Percentiles rank a stretch among this genome's conserved stretches.
Conservation (phyloP, 139 green algal species). For the Closterium sp. region DNA sequence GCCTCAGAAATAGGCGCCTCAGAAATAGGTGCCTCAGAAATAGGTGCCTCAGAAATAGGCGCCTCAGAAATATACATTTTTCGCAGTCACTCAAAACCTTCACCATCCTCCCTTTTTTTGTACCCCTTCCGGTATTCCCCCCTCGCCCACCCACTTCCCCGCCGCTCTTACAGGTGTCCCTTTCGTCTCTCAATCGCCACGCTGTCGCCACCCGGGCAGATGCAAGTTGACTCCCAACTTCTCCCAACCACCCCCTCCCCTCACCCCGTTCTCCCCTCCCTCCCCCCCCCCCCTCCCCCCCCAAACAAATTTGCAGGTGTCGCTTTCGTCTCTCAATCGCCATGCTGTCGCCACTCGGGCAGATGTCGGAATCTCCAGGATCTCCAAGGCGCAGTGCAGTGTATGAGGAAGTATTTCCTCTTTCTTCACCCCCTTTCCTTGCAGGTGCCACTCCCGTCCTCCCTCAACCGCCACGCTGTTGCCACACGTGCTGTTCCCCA, state of each 20-base stretch:
- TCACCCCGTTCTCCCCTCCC: not conserved
- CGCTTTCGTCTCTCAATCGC: slow-evolving; percentile 84
- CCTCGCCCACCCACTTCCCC: too few relatives aligned
- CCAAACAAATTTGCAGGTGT: slow-evolving; percentile 19
- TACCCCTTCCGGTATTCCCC: too few relatives aligned
- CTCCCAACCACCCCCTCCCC: slow-evolving; percentile 85
- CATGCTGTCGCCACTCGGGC: slow-evolving; percentile 86
- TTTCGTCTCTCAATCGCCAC: slow-evolving; percentile 90
- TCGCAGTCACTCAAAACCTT: too few relatives aligned
- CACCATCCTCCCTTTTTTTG: too few relatives aligned
- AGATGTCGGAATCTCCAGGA: slow-evolving; percentile 90
- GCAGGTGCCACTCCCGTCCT: too few relatives aligned
- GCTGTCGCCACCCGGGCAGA: slow-evolving; percentile 86
- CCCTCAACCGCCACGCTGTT: slow-evolving; percentile 87
- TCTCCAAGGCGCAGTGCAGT: slow-evolving; percentile 68
- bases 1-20: too few relatives aligned
- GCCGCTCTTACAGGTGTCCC: slow-evolving; percentile 46
- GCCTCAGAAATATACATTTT: too few relatives aligned
- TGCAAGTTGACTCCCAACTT: slow-evolving; percentile 90
- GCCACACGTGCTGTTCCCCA: slow-evolving; percentile 78
- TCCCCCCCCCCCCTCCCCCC: not conserved
- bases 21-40: too few relatives aligned
- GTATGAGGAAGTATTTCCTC: slow-evolving; percentile 12
- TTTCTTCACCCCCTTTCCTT: not conserved
- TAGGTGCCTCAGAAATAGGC: too few relatives aligned